Conservation (phyloP, 2,329 filamentous ascomycete species). For the Epichloe brachyelytri region DNA sequence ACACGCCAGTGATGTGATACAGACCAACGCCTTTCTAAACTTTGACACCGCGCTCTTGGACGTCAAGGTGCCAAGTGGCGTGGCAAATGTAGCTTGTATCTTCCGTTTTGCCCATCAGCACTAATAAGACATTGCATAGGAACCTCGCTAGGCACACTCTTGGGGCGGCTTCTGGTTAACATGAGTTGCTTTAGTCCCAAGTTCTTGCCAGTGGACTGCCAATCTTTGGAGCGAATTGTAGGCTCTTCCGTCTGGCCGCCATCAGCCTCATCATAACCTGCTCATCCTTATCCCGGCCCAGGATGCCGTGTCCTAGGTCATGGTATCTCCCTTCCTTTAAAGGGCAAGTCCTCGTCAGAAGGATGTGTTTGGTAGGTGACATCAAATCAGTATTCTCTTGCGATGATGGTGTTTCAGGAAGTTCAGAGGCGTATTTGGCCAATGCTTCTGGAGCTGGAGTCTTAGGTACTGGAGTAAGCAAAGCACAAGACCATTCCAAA, state of each 20-base stretch:
- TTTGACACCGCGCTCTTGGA: neutral
- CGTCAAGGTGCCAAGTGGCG: neutral
- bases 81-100: neutral
- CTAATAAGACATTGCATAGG: neutral
- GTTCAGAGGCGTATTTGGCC: slow-evolving; percentile 36
- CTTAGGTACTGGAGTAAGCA: slow-evolving; percentile 44
- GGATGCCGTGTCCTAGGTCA: slow-evolving; percentile 30
- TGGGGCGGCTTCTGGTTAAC: neutral
- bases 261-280: slow-evolving; percentile 50
- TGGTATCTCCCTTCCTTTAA: slow-evolving; percentile 29
- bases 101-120: neutral
- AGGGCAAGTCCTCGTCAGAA: slow-evolving; percentile 41
- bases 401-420: slow-evolving; percentile 32
- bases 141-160: neutral
- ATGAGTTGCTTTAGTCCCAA: slow-evolving; percentile 25
- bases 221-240: slow-evolving; percentile 65
- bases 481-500: slow-evolving; percentile 28
- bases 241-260: slow-evolving; percentile 61
- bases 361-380: slow-evolving; percentile 21
- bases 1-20: neutral
- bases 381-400: slow-evolving; percentile 20
- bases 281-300: slow-evolving; percentile 40
- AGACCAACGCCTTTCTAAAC: neutral
- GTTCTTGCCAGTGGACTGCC: slow-evolving; percentile 55
- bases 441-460: slow-evolving; percentile 44